Evolutionary conservation across 768 basidiomycete genomes (phyloP), one percentile per base, ranked within the genome.

Genomic region (Leucocoprinus sp.): DNA sequence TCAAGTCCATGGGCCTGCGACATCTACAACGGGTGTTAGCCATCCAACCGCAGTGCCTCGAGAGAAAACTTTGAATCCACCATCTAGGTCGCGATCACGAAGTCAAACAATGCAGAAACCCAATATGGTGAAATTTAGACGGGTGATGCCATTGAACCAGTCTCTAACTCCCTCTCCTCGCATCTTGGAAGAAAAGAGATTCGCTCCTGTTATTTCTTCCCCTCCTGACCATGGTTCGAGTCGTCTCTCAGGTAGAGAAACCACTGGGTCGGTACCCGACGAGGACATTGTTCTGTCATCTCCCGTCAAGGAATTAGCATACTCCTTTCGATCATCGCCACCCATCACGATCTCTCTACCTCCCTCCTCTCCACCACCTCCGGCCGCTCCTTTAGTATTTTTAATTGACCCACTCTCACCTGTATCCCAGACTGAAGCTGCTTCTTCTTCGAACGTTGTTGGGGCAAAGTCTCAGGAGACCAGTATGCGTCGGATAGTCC

Each of bases 1-100:
- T 41, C 61, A 58, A 45, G 62, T 62, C 27, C 61, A 62, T 35
- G 45, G 50, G 37, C 49, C 58, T 37, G 41, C 36, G 11, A 38
- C 50, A 18, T 8, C 43, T 33, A 18, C 38, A 5, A 24, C 48
- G 22, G 26, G 37, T 22, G 19, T 35, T 21, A 42, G 24, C 34
- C 41, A 34, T 2, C 12, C 46, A n/a, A 36, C 40, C 15, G 26
- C 46, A 24, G n/a, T 33, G 14, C 36, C 40, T 17, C 36, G 39
- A 34, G 8, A 41, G 24, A 48, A 27, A 21, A 8, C 46, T 5
- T 41, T 12, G 18, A 41, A 36, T 19, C 33, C 33, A 5, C 12
- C 24, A 8, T 35, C 46, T 9, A 21, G 33, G n/a, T 23, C 40
- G 1, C 40, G 35, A 27, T 17, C 22, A 15, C 11, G 17, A 4